Evolutionary conservation across 257 asterid species (phyloP), one percentile per base, ranked within the genome.

Genomic region (Eucommia ulmoides): DNA sequence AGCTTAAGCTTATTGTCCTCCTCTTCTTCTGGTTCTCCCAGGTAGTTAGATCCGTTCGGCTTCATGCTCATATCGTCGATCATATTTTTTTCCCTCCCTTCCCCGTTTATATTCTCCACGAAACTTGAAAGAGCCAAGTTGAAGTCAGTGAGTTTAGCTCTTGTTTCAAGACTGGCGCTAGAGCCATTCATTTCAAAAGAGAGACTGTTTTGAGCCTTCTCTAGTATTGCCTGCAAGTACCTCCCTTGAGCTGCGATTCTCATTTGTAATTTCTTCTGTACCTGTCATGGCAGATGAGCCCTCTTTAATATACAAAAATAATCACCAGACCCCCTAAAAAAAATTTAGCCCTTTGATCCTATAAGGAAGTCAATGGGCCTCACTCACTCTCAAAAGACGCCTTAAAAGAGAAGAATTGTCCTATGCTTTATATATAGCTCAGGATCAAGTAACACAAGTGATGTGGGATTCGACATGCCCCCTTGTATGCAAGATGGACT

Each of bases 211-310:
- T 79, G 84, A 18, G 97, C 95, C 58, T 76, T 84, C 42, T 77
- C 94, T 15, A 88, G 53, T 72, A 88, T 79, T 45, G 84, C 63
- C 53, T 88, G 93, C 70, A 88, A 71, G 70, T 88, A 88, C 67
- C 75, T 88, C 54, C 95, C 94, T 60, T 88, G 97, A 6, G 97
- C 82, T 69, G 81, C 97, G 70, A 88, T 81, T 69, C 97, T 75
- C 86, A 77, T 82, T 54, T 82, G 95, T 72, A 88, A 24, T 54
- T 72, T 84, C 87, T 76, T 82, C 61, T 88, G 94, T 55, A 84
- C 95, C 97, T 88, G 82, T 45, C 25, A 2, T 29, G 38, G 22
- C 21, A 20, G 24, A 19, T 29, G 9, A n/a, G 22, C 20, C 2
- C 16, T 17, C 11, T 4, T 4, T 3, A 2, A 35, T 35, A 18